Evolutionary conservation across 164 flowering plant genomes (phyloP), one percentile per base, ranked within the genome.

Genomic region (Hamamelis virginiana): DNA sequence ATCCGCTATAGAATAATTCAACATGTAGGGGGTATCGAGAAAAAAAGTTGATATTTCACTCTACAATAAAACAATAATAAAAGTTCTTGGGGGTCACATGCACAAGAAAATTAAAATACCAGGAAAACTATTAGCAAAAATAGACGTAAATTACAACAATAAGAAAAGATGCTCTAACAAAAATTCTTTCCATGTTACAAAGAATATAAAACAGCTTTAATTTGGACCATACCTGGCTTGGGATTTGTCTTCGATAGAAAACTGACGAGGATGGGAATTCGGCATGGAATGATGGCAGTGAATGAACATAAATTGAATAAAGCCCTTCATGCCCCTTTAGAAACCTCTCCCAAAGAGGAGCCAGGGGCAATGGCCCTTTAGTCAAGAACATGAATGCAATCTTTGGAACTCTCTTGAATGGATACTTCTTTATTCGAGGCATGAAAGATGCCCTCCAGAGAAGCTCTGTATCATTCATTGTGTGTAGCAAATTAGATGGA

Each of bases 291-390:
- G 82, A 69, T 12, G 91, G 91, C 51, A 70, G 57, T 2, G 92
- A 71, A 75, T 88, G 92, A 65, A 88, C 23, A 72, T 86, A 88
- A 13, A 84, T 69, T 1, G 92, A 80, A 70, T 77, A 88, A 8
- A 67, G 72, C 62, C 77, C 80, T 57, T 85, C 78, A 59, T 83
- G 76, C 16, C 92, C 92, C 68, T 79, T 77, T 3, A 88, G 64
- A 68, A 88, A 86, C 72, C 80, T 75, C 73, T 88, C 92, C 92
- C 92, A 88, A 9, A 88, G 76, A 6, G 88, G 87, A 5, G 84
- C 83, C 55, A 88, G 75, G 0, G 87, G 87, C 82, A 88, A 61
- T 3, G 81, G 76, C 1, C 89, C 90, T 59, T 73, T 81, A 2
- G 85, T 74, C 79, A 86, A 69, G 78, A 86, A 87, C 91, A 87